Base-by-base conservation (phyloP, 2,329 filamentous ascomycete genomes). In the Hypoxylon sp. region DNA sequence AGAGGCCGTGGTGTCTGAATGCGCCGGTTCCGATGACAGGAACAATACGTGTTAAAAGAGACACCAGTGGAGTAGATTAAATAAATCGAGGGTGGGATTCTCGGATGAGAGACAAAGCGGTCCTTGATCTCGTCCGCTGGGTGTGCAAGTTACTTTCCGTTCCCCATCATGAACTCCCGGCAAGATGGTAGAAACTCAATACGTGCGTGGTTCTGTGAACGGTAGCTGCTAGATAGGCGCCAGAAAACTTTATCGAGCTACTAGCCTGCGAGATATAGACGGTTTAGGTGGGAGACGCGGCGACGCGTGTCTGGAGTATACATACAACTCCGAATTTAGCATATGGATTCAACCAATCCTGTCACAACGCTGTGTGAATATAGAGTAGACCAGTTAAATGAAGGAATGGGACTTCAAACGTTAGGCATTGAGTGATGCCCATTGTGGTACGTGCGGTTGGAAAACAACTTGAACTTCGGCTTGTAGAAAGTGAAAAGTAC, bases 11-110 rank as follows among this genome's bases (percentile, higher is more conserved):
- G 48, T 48, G 29, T 47, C 34, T 57, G 37, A 56, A 57, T 52
- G 56, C 39, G 57, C 41, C 32, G 29, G 41, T 19, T 56, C 46
- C 51, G 11, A 58, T 45, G 56, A 66, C 16, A 67, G 43, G 41
- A 51, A 34, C 16, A 41, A 62, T 64, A 57, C 5, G 21, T 39
- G 14, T 56, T 58, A 48, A 55, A 56, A 43, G 43, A 67, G 60
- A 67, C 60, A 46, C 60, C 53, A 61, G 37, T 61, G 66, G 63
- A 63, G 63, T 63, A 48, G 43, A 29, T 37, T 27, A 59, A 67
- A 39, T 29, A 63, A 57, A 61, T 52, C 67, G 63, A 52, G 58
- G 57, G 58, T 51, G 41, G 34, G 53, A 46, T 39, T 61, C 53
- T 47, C 27, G 52, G 51, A 29, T 25, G 32, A 41, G 47, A 57